Conservation (phyloP, 805 yeast species). For the Kluyveromyces aestuarii region DNA sequence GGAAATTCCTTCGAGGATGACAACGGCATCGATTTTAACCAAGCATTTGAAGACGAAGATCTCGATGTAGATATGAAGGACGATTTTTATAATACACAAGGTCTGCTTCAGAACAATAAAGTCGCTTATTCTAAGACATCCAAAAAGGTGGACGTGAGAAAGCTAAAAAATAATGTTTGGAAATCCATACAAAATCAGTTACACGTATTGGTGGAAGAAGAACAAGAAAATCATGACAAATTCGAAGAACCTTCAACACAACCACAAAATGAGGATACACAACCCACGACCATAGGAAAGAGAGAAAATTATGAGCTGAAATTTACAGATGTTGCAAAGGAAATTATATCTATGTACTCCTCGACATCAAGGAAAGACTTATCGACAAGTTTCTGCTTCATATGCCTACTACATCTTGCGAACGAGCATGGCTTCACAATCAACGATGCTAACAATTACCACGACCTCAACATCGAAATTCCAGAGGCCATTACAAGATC, state of each 20-base stretch:
- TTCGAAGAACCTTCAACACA: conserved; percentile 6
- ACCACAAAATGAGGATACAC: not conserved
- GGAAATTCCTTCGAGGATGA: conserved; percentile 32
- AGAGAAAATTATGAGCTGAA: conserved; percentile 12
- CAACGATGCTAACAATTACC: conserved; percentile 34
- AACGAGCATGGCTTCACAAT: conserved; percentile 72
- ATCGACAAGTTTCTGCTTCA: conserved; percentile 79
- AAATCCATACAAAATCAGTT: conserved; percentile 31
- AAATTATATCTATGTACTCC: conserved; percentile 44
- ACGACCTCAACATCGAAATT: conserved; percentile 14
- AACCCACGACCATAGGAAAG: conserved; percentile 3
- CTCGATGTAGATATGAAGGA: conserved; percentile 28
- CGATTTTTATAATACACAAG: conserved; percentile 15
- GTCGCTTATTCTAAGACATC: conserved; percentile 62
- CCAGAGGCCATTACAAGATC: not conserved
- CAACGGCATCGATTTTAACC: conserved; percentile 27
- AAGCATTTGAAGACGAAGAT: conserved; percentile 26
- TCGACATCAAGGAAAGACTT: conserved; percentile 52
- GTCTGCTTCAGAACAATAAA: conserved; percentile 17
- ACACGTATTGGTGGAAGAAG: conserved; percentile 12
- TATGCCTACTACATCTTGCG: conserved; percentile 75
- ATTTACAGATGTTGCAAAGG: conserved; percentile 41
- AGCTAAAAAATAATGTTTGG: conserved; percentile 73
- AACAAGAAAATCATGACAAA: conserved; percentile 12
- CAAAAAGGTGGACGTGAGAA: conserved; percentile 68